A percentile compares a stretch with the other conserved stretches of the same genome.
phyloP scores from a whole-genome alignment of 73 alveolate species.

The Paramecium octaurelia region DNA sequence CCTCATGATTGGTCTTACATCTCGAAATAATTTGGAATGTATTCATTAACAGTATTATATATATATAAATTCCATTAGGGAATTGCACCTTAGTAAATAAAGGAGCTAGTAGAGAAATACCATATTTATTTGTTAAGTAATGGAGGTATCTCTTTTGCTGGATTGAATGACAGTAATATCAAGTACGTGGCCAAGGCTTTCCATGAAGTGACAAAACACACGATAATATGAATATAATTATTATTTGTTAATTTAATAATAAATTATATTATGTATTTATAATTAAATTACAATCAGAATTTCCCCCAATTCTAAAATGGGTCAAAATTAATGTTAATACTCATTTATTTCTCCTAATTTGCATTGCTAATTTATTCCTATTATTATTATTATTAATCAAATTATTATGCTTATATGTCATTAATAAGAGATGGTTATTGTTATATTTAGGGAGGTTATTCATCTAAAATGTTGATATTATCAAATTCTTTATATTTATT shows the following conservation, averaged over 20 bases:
- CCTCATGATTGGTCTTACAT: slow-evolving; percentile 83
- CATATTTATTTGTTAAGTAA: slow-evolving; percentile 65
- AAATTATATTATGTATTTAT: background rate
- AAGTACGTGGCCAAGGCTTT: slow-evolving; percentile 82
- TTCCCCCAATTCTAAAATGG: background rate
- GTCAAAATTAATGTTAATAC: background rate
- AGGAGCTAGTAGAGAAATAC: slow-evolving; percentile 68
- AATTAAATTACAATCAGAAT: background rate
- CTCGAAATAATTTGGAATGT: slow-evolving; percentile 85
- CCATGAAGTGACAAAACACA: slow-evolving; percentile 40
- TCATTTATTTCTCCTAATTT: background rate
- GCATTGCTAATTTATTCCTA: background rate
- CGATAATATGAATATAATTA: background rate
- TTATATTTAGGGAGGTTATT: background rate
- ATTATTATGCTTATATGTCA: background rate
- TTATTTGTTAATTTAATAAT: background rate
- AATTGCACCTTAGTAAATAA: slow-evolving; percentile 70
- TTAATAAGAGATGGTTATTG: background rate
- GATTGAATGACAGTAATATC: slow-evolving; percentile 78
- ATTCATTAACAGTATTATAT: slow-evolving; percentile 79
- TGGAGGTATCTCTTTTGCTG: slow-evolving; percentile 84
- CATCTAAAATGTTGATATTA: background rate
- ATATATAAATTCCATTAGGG: background rate
- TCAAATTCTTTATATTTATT: slow-evolving; percentile 10
- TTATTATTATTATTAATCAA: background rate